Percentiles rank a stretch among this genome's conserved stretches.
phyloP scores from a whole-genome alignment of 2,329 filamentous ascomycete genomes.

The Alternaria sp. region DNA sequence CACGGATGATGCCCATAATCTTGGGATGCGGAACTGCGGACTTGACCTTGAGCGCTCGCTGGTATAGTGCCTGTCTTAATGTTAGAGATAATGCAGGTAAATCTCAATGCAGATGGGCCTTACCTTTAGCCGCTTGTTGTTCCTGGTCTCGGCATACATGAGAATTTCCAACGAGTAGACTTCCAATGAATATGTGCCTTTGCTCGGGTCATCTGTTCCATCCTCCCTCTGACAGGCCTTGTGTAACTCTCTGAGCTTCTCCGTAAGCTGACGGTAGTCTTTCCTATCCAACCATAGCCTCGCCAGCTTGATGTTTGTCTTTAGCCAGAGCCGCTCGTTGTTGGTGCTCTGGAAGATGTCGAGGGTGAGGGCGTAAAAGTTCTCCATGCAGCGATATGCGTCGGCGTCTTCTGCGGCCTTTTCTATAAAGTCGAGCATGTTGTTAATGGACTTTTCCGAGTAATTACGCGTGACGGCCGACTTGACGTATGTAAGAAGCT shows the following conservation, averaged over 20 bases:
- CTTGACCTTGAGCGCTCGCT: slow-evolving; percentile 86
- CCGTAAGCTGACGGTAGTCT: slow-evolving; percentile 79
- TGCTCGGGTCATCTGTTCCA: slow-evolving; percentile 88
- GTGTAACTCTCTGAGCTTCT: slow-evolving; percentile 88
- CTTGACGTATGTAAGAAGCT: slow-evolving; percentile 96
- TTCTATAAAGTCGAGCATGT: slow-evolving; percentile 97
- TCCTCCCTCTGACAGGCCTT: slow-evolving; percentile 86
- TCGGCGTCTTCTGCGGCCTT: slow-evolving; percentile 78
- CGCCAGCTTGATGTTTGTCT: slow-evolving; percentile 96
- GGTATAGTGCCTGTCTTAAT: slow-evolving; percentile 71
- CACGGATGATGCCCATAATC: slow-evolving; percentile 98
- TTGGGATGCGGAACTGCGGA: slow-evolving; percentile 98
- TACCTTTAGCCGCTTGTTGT: slow-evolving; percentile 94
- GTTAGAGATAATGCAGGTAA: slow-evolving; percentile 31
- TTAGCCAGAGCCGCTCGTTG: slow-evolving; percentile 95
- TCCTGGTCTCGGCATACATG: slow-evolving; percentile 96
- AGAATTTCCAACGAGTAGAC: slow-evolving; percentile 97
- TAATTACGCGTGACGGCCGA: slow-evolving; percentile 97
- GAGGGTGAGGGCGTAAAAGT: slow-evolving; percentile 92
- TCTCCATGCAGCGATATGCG: slow-evolving; percentile 83
- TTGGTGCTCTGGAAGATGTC: slow-evolving; percentile 96
- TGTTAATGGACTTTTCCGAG: slow-evolving; percentile 99
- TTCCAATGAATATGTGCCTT: slow-evolving; percentile 94
- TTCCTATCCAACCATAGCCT: slow-evolving; percentile 90
- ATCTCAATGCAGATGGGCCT: slow-evolving; percentile 26